These are phyloP conservation scores for Fusarium palustre DNA, from an alignment of 2,329 filamentous ascomycete species.

Conservation along the genomic window DNA sequence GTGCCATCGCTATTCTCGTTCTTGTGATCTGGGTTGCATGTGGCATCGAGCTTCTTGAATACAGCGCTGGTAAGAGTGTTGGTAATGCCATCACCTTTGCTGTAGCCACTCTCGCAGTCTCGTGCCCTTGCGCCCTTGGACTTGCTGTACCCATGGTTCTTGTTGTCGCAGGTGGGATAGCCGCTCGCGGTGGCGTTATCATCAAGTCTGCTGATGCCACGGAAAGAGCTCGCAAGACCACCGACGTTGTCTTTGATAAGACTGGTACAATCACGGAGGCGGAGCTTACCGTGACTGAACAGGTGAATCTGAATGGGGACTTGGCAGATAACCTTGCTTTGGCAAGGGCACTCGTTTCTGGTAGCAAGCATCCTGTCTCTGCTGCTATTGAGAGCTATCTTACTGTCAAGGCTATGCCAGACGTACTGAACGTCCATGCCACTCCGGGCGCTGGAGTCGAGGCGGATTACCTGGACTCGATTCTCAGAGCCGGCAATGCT, in stretches of 20 bases:
- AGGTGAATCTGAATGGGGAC: not conserved
- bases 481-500: slow-evolving; percentile 1
- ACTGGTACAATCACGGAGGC: slow-evolving; percentile 72
- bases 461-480: not conserved
- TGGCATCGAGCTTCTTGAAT: slow-evolving; percentile 52
- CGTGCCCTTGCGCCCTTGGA: slow-evolving; percentile 74
- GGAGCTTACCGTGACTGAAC: slow-evolving; percentile 43
- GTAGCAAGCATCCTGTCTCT: slow-evolving; percentile 13
- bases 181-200: slow-evolving; percentile 68
- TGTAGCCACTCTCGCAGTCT: slow-evolving; percentile 67
- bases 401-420: rapidly evolving
- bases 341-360: not conserved
- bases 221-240: slow-evolving; percentile 64
- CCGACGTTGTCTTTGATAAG: slow-evolving; percentile 74
- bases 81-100: slow-evolving; percentile 52
- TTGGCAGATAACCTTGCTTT: not conserved
- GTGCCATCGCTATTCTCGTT: slow-evolving; percentile 59
- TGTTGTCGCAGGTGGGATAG: slow-evolving; percentile 69
- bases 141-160: slow-evolving; percentile 75
- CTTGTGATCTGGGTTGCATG: slow-evolving; percentile 39
- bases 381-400: not conserved
- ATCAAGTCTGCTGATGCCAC: slow-evolving; percentile 69
- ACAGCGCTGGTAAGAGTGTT: slow-evolving; percentile 42
- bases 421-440: not conserved
- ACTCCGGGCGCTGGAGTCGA: slow-evolving; percentile 8